Base-by-base conservation (phyloP, 2,329 filamentous ascomycete genomes). In the Aspergillus caelatus region DNA sequence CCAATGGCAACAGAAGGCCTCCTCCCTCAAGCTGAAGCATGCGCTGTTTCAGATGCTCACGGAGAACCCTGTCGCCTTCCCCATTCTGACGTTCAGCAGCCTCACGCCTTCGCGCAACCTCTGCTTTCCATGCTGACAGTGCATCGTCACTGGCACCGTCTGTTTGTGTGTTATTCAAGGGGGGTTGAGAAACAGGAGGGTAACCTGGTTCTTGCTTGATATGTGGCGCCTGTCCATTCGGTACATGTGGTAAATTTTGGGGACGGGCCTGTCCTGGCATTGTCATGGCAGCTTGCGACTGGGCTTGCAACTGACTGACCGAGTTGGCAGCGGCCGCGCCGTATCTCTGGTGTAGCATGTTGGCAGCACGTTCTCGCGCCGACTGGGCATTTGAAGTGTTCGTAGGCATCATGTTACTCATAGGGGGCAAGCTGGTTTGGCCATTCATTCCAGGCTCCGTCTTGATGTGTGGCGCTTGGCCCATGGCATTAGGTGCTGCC, bases 91-190 rank as follows among this genome's bases (percentile, higher is more conserved):
- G 70, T 54, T 72, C 67, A 46, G 78, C 77, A 53, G 77, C 74
- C 62, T 79, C 77, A 63, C 81, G 76, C 58, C 81, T 75, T 56
- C 77, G 75, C 52, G 78, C 73, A 61, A 82, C 81, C 68, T 83
- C 81, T 8, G 76, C 74, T 60, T 81, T 80, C 81, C 82, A 84
- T 53, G 87, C 82, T 6, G 86, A 86, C 48, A 87, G 78, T 4
- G 85, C 84, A 62, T 84, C 84, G 66, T 89, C 90, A 55, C 78
- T 82, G 36, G 91, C 81, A 57, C 94, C 94, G 74, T 98, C 94
- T 16, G 90, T 90, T 76, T 97, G 91, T 28, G 88, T 79, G 55
- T 82, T 81, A 56, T 78, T 76, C 58, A 84, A 70, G 16, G 79
- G 79, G 30, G 75, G 69, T 58, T 80, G 78, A 41, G 78, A 72